Conservation (phyloP, 768 basidiomycete species). For the Rhizopogon sp. region DNA sequence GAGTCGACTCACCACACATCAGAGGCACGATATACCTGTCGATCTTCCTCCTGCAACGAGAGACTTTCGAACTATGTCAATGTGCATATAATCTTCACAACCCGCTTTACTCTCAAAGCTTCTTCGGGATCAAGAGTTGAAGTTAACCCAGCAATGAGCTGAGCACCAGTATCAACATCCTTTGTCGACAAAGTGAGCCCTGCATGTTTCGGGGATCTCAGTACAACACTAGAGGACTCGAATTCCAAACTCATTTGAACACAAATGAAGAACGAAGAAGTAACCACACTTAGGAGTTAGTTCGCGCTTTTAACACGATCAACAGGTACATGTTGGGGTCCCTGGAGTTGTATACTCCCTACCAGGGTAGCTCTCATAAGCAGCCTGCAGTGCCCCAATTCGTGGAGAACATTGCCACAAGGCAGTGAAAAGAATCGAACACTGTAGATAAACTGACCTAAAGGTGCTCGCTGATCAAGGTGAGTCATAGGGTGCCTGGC, state of each 20-base stretch:
- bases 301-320: too few species aligned
- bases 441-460: too few species aligned
- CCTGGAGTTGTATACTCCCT: too few species aligned
- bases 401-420: too few species aligned
- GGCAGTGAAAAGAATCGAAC: too few species aligned
- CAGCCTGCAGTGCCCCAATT: too few species aligned
- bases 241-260: not conserved
- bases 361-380: too few species aligned
- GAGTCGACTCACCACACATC: conserved; percentile 51
- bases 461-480: too few species aligned
- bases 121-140: conserved; percentile 41
- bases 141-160: conserved; percentile 38
- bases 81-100: not conserved
- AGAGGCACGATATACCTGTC: conserved; percentile 57
- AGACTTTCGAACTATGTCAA: not conserved
- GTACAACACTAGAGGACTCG: not conserved
- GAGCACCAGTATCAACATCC: conserved; percentile 50
- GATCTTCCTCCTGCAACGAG: conserved; percentile 41
- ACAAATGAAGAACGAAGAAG: too few species aligned
- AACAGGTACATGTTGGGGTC: too few species aligned
- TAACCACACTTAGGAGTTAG: too few species aligned
- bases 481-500: too few species aligned
- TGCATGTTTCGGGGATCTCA: conserved; percentile 25
- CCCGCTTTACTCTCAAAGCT: conserved; percentile 42
- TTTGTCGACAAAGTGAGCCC: conserved; percentile 17